Evolutionary conservation across 2,329 filamentous ascomycete species (phyloP).

Genomic region (Penicillium sclerotiorum): DNA sequence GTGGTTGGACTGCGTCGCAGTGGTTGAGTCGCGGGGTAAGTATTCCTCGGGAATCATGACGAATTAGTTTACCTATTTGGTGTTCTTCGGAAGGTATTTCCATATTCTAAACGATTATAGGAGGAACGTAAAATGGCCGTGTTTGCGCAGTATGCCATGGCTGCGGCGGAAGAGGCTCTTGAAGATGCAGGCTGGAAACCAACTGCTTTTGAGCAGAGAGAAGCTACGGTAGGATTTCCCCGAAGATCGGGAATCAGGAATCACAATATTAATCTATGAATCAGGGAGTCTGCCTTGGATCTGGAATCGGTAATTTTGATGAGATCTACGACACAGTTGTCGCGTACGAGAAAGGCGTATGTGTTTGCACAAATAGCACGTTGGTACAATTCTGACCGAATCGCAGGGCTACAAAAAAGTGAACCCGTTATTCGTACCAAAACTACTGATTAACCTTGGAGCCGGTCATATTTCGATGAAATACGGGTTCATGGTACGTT

Average conservation of each 20-base stretch:
- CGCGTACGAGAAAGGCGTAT: slow-evolving; percentile 71
- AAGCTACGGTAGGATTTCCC: slow-evolving; percentile 63
- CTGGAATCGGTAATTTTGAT: slow-evolving; percentile 91
- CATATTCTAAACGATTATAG: slow-evolving; percentile 35
- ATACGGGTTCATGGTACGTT: slow-evolving; percentile 69
- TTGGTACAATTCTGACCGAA: neutral
- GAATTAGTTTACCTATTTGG: too few relatives aligned
- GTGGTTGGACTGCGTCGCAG: slow-evolving; percentile 47
- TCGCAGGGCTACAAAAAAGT: slow-evolving; percentile 87
- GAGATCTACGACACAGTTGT: slow-evolving; percentile 85
- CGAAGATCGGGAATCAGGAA: neutral
- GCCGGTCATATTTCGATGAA: slow-evolving; percentile 95
- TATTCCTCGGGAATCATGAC: too few relatives aligned
- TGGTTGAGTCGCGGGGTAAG: slow-evolving; percentile 48
- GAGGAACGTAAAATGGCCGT: slow-evolving; percentile 79
- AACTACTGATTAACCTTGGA: slow-evolving; percentile 90
- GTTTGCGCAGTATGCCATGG: slow-evolving; percentile 90
- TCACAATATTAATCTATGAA: slow-evolving; percentile 11
- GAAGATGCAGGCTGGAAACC: slow-evolving; percentile 78
- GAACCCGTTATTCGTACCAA: slow-evolving; percentile 89
- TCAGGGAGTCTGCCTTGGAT: slow-evolving; percentile 86
- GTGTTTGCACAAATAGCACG: slow-evolving; percentile 25
- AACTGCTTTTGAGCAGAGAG: slow-evolving; percentile 61
- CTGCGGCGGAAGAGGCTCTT: slow-evolving; percentile 82
- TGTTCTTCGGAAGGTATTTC: neutral